These are phyloP conservation scores for Bipolaris oryzae DNA, from an alignment of 2,329 filamentous ascomycete genomes.

Conservation along the genomic window DNA sequence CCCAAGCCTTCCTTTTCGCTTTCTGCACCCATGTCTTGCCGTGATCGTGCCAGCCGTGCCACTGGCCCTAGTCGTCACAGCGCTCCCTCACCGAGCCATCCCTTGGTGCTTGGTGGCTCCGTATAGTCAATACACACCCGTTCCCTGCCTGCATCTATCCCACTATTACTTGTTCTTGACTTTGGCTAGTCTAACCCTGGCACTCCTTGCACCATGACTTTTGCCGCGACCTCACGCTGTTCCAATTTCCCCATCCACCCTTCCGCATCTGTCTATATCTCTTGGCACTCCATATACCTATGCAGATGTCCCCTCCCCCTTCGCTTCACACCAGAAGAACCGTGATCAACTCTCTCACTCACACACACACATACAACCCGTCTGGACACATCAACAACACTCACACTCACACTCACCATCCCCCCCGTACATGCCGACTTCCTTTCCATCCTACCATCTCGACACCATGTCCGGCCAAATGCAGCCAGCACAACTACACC, in stretches of 20 bases:
- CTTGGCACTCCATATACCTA: slow-evolving; percentile 49
- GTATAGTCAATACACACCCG: slow-evolving; percentile 41
- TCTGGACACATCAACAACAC: slow-evolving; percentile 16
- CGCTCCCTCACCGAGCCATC: slow-evolving; percentile 45
- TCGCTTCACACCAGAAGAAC: slow-evolving; percentile 26
- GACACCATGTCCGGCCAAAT: slow-evolving; percentile 37
- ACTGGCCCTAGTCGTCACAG: slow-evolving; percentile 46
- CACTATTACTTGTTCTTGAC: slow-evolving; percentile 37
- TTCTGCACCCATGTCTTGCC: slow-evolving; percentile 35
- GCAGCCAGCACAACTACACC: slow-evolving; percentile 35
- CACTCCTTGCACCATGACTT: slow-evolving; percentile 41
- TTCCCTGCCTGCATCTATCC: slow-evolving; percentile 44
- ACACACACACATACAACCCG: slow-evolving; percentile 8
- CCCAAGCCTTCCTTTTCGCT: slow-evolving; percentile 44
- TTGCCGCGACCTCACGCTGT: slow-evolving; percentile 37
- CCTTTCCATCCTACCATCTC: slow-evolving; percentile 23
- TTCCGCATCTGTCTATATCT: slow-evolving; percentile 44
- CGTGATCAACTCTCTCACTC: slow-evolving; percentile 21
- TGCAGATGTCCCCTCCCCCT: slow-evolving; percentile 32
- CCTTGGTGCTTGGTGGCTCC: slow-evolving; percentile 43
- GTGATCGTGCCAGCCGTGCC: slow-evolving; percentile 50
- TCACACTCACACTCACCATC: slow-evolving; percentile 2
- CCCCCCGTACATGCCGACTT: slow-evolving; percentile 12
- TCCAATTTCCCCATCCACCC: slow-evolving; percentile 40
- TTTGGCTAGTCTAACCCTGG: slow-evolving; percentile 41